Base-by-base conservation (phyloP, 495 filamentous ascomycete species). In the Aspergillus sclerotioniger region DNA sequence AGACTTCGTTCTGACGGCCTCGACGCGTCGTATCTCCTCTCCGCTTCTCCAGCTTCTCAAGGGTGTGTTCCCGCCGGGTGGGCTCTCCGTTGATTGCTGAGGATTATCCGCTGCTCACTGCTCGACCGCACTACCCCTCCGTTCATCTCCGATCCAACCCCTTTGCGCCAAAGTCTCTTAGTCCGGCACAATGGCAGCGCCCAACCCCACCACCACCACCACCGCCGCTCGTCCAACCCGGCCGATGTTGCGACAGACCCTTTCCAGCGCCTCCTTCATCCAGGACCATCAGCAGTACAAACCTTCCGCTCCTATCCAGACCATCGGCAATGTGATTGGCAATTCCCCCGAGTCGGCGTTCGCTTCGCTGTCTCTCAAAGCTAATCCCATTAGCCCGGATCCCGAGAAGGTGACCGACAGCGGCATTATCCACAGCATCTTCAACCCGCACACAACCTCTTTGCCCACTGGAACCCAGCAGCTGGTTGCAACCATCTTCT, bases 261-360 rank as follows among this genome's bases (percentile, higher is more conserved):
- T 89, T 78, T 82, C 85, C 55, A 87, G 84, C 71, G 80, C 80
- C 62, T 89, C 87, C 33, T 89, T 87, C 70, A 79, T 90, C 35
- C 78, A 84, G 49, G 87, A 89, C 55, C 86, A 89, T 59, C 86
- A 89, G 64, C 87, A 90, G 59, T 90, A 90, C 62, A 88, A 87
- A 52, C 81, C 87, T 10, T 82, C 83, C 29, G 61, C 60, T 9
- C 66, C 73, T 47, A 76, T 47, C 49, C 73, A 74, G 60, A 78
- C 60, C 41, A 76, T 79, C 50, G 68, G 71, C 33, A 76, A 79
- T 63, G 74, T 79, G 13, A 71, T 79, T 10, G 67, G 63, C 15
- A 63, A 57, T 31, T 59, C 59, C 6, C 48, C 32, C 47, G 67
- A 71, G 10, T 35, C 63, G 8, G 35, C 49, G 16, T 51, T 62